These are phyloP conservation scores for Canna indica DNA, from an alignment of 176 grass and related monocot genomes.

Conservation along the genomic window DNA sequence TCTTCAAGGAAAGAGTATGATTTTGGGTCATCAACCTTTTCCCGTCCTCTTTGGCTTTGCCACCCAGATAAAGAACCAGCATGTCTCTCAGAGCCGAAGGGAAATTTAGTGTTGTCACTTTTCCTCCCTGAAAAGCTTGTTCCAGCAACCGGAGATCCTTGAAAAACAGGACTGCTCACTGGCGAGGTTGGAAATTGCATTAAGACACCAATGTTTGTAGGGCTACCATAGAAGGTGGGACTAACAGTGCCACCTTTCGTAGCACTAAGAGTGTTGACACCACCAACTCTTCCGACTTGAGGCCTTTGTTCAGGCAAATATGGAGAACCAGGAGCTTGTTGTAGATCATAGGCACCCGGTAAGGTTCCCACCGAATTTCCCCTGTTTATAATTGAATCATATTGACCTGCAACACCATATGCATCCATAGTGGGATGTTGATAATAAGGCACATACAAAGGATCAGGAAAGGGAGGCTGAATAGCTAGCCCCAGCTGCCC, in stretches of 20 bases:
- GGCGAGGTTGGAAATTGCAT: slow-evolving; percentile 40
- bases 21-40: slow-evolving; percentile 58
- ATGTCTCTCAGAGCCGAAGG: slow-evolving; percentile 30
- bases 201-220: slow-evolving; percentile 34
- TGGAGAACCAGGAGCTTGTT: slow-evolving; percentile 28
- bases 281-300: slow-evolving; percentile 35
- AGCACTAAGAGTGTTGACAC: slow-evolving; percentile 34
- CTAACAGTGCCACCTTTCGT: slow-evolving; percentile 33
- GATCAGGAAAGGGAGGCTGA: slow-evolving; percentile 58
- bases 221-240: slow-evolving; percentile 44
- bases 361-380: slow-evolving; percentile 32
- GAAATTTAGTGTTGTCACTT: slow-evolving; percentile 47
- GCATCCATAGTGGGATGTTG: slow-evolving; percentile 50
- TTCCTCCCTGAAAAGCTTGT: slow-evolving; percentile 42
- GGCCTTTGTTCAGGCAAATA: slow-evolving; percentile 51
- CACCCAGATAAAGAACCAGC: slow-evolving; percentile 31
- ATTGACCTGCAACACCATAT: slow-evolving; percentile 50
- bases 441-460: slow-evolving; percentile 48
- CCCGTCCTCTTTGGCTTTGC: slow-evolving; percentile 50
- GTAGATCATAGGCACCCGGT: slow-evolving; percentile 48
- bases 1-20: slow-evolving; percentile 77
- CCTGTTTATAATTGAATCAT: slow-evolving; percentile 52
- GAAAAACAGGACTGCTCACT: slow-evolving; percentile 36
- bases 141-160: slow-evolving; percentile 32
- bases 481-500: slow-evolving; percentile 52